These are phyloP conservation scores for Madurella mycetomatis DNA, from an alignment of 2,329 filamentous ascomycete genomes.

Conservation along the genomic window DNA sequence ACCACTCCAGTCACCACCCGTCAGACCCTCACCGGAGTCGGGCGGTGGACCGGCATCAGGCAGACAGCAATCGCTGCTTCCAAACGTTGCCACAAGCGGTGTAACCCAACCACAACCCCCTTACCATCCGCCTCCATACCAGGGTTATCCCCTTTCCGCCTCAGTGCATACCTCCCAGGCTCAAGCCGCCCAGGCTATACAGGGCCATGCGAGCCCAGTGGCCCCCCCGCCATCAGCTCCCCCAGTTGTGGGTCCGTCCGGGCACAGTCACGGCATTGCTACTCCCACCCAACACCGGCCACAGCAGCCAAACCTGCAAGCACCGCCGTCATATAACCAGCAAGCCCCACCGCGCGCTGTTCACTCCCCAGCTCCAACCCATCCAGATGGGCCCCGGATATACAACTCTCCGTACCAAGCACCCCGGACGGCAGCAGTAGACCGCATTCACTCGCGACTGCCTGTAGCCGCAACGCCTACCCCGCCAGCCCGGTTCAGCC, in stretches of 20 bases:
- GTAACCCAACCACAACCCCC: conserved; percentile 10
- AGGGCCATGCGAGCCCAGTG: conserved; percentile 11
- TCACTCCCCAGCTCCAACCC: conserved; percentile 4
- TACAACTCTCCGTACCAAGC: conserved; percentile 30
- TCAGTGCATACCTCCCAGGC: conserved; percentile 20
- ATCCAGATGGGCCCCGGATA: conserved; percentile 13
- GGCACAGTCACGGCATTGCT: conserved; percentile 11
- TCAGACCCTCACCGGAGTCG: conserved; percentile 18
- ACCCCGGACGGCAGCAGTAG: conserved; percentile 21
- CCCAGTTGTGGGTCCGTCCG: conserved; percentile 22
- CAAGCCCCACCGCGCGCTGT: conserved; percentile 1
- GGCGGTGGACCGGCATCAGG: not conserved
- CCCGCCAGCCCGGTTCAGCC: conserved; percentile 31
- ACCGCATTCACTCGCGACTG: conserved; percentile 22
- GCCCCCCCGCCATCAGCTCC: conserved; percentile 19
- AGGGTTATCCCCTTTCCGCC: conserved; percentile 2
- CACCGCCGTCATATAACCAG: conserved; percentile 16
- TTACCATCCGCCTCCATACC: conserved; percentile 13
- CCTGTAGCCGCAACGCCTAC: conserved; percentile 16
- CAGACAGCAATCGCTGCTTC: conserved; percentile 2
- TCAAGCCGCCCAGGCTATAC: conserved; percentile 23
- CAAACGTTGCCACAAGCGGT: not conserved
- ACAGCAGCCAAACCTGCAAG: conserved; percentile 19
- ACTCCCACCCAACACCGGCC: conserved; percentile 20
- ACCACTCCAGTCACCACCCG: conserved; percentile 34